Conservation (phyloP, 73 alveolate genomes). For the Paramecium sexaurelia region DNA sequence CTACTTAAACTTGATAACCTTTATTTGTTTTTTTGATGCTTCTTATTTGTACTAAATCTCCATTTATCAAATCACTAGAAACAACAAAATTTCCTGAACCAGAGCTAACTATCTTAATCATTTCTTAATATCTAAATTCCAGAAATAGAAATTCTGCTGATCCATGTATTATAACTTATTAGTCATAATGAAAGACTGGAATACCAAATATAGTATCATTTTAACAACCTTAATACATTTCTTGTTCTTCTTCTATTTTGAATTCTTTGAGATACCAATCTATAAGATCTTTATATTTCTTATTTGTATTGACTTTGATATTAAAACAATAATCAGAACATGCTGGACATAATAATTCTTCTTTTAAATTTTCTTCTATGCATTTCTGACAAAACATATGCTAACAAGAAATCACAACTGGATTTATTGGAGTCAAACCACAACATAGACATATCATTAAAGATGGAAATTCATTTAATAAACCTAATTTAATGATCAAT, state of each 20-base stretch:
- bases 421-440: slow-evolving; percentile 50
- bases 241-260: slow-evolving; percentile 7
- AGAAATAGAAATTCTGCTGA: background rate
- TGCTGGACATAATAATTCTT: slow-evolving; percentile 43
- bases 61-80: background rate
- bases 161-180: background rate
- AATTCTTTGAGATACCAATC: slow-evolving; percentile 41
- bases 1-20: background rate
- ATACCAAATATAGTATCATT: background rate
- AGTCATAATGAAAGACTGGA: background rate
- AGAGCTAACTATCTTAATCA: slow-evolving; percentile 19
- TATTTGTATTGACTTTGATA: slow-evolving; percentile 20
- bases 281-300: slow-evolving; percentile 39
- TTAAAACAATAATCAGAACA: slow-evolving; percentile 1
- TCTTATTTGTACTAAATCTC: slow-evolving; percentile 6
- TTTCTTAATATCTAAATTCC: slow-evolving; percentile 16
- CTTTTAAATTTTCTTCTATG: background rate
- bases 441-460: slow-evolving; percentile 34
- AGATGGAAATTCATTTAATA: slow-evolving; percentile 45
- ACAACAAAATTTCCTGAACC: slow-evolving; percentile 35
- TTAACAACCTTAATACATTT: background rate
- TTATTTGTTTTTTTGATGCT: background rate
- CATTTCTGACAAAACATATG: slow-evolving; percentile 47
- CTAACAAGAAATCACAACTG: slow-evolving; percentile 14
- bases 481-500: background rate